Conservation (phyloP, 257 asterid genomes). For the Rubia yunnanensis region DNA sequence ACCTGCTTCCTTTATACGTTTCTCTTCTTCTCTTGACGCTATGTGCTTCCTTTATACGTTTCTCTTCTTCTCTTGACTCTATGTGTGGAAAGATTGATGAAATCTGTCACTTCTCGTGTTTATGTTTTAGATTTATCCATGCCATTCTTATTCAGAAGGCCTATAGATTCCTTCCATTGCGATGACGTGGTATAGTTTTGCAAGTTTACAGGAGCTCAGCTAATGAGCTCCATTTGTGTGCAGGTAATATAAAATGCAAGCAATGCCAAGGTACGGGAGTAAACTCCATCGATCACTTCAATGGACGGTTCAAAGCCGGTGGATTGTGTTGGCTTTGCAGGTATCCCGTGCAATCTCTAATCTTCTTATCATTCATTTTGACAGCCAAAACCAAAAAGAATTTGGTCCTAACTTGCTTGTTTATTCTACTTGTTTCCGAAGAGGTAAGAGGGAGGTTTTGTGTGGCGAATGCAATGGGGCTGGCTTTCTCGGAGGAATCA, state of each 20-base stretch:
- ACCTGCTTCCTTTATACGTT: neutral
- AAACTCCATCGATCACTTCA: constrained; percentile 71
- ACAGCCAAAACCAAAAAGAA: neutral
- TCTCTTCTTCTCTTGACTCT: neutral
- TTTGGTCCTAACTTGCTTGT: neutral
- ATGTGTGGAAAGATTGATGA: neutral
- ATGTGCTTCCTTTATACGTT: neutral
- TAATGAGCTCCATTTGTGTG: constrained; percentile 1
- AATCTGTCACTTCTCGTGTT: neutral
- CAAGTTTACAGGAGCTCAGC: neutral
- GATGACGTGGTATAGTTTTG: too few relatives aligned
- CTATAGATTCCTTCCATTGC: too few relatives aligned
- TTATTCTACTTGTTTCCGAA: constrained; percentile 25
- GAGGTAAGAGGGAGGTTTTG: constrained; percentile 71
- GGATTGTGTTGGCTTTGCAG: constrained; percentile 91
- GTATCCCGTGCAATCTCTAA: constrained; percentile 19
- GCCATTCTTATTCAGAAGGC: neutral
- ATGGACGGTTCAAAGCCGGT: constrained; percentile 89
- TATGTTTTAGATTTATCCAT: neutral
- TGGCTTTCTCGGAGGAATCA: constrained; percentile 83
- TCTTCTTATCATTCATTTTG: neutral
- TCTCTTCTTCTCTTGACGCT: too few relatives aligned
- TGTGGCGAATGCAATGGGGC: constrained; percentile 94
- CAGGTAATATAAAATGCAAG: constrained; percentile 53
- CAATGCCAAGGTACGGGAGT: constrained; percentile 73